These are phyloP conservation scores for Albugo candida DNA, from an alignment of 352 stramenopile genomes.

Conservation along the genomic window DNA sequence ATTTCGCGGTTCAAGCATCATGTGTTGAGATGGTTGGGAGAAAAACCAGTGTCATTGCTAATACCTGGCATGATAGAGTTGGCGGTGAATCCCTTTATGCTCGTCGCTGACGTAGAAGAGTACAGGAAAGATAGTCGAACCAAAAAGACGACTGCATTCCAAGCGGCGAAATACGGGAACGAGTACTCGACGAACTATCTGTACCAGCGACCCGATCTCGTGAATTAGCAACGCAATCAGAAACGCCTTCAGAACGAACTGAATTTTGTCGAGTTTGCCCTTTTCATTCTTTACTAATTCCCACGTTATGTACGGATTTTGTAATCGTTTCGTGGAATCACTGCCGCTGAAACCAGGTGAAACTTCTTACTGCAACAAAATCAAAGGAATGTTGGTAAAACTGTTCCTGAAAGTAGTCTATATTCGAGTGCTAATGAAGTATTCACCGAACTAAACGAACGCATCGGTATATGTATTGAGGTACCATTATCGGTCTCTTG, in stretches of 20 bases:
- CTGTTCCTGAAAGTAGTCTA: constrained; percentile 68
- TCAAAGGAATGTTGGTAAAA: constrained; percentile 63
- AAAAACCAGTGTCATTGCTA: constrained; percentile 76
- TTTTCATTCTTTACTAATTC: constrained; percentile 77
- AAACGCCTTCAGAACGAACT: constrained; percentile 76
- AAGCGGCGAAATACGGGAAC: constrained; percentile 61
- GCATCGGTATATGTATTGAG: constrained; percentile 68
- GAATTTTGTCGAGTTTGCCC: constrained; percentile 55
- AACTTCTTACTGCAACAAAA: constrained; percentile 77
- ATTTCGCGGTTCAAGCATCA: constrained; percentile 57
- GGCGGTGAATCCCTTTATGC: constrained; percentile 47
- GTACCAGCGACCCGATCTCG: constrained; percentile 64
- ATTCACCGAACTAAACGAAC: constrained; percentile 67
- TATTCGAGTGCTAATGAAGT: constrained; percentile 62
- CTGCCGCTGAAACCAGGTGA: constrained; percentile 55
- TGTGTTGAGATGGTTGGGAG: constrained; percentile 60
- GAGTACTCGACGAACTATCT: constrained; percentile 62
- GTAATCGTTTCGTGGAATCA: constrained; percentile 52
- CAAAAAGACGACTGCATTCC: constrained; percentile 7
- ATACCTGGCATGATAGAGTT: constrained; percentile 56
- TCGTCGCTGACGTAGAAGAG: constrained; percentile 20
- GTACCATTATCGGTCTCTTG: constrained; percentile 55
- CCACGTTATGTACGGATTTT: constrained; percentile 60
- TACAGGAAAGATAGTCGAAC: background rate
- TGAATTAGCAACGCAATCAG: constrained; percentile 61